Evolutionary conservation across 495 filamentous ascomycete genomes (phyloP).

Genomic region (Paragyromitra xinjiangensis): DNA sequence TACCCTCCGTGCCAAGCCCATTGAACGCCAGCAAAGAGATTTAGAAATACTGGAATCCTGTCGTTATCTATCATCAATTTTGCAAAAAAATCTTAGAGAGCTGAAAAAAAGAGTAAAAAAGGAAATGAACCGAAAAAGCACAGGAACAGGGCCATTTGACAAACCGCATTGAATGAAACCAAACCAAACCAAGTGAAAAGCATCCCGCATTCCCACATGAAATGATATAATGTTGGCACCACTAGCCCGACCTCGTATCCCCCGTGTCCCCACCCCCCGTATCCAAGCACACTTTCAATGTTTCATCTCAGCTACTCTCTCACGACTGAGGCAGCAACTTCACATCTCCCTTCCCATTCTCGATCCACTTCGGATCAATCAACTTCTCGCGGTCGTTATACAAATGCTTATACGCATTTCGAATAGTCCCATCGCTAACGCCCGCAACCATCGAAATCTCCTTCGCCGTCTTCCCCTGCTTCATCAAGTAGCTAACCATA

Average conservation of each 20-base stretch:
- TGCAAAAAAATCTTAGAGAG: background rate
- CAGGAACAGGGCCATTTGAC: constrained; percentile 9
- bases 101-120: background rate
- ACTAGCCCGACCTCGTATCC: background rate
- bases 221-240: background rate
- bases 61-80: constrained; percentile 4
- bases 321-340: constrained; percentile 67
- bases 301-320: background rate
- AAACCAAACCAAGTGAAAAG: constrained; percentile 9
- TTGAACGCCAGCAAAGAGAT: background rate
- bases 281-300: background rate
- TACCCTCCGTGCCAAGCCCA: background rate
- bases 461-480: constrained; percentile 74
- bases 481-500: constrained; percentile 84
- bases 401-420: constrained; percentile 87
- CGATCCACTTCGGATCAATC: constrained; percentile 76
- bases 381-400: constrained; percentile 75
- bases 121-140: background rate
- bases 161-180: background rate
- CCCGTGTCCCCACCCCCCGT: no score
- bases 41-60: background rate
- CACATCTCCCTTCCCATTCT: constrained; percentile 71
- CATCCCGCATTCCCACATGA: constrained; percentile 10
- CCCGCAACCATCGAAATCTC: constrained; percentile 80
- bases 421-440: constrained; percentile 90